Conservation (phyloP, 2,329 filamentous ascomycete species). For the Colletotrichum simmondsii region DNA sequence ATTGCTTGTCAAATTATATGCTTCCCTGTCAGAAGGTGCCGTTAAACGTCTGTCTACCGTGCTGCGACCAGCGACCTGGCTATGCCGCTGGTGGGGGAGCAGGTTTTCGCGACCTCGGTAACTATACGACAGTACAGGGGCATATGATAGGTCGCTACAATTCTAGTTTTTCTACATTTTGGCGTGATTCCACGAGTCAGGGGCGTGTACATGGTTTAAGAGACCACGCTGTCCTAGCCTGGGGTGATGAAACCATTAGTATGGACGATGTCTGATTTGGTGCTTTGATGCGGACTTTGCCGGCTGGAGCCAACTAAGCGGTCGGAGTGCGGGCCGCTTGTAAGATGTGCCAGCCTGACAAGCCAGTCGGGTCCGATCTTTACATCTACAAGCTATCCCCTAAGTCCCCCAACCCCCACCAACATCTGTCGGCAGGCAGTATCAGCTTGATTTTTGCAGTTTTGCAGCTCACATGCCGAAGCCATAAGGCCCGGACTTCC, state of each 20-base stretch:
- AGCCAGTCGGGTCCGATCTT: neutral
- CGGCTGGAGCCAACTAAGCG: neutral
- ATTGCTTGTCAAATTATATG: neutral
- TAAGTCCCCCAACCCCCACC: neutral
- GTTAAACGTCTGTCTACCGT: neutral
- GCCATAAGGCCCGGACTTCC: neutral
- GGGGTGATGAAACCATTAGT: neutral
- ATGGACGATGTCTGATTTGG: constrained; percentile 3
- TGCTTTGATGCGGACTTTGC: constrained; percentile 2
- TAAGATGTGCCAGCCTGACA: neutral
- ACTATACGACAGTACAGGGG: neutral
- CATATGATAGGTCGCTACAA: constrained; percentile 15
- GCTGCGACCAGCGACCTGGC: neutral
- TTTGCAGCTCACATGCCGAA: neutral
- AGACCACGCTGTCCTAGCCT: neutral
- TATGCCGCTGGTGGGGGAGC: neutral
- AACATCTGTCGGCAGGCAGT: neutral
- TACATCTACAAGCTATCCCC: neutral
- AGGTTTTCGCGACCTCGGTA: neutral
- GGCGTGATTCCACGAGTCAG: constrained; percentile 18
- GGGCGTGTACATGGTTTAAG: neutral
- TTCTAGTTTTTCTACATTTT: neutral
- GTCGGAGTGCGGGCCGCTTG: constrained; percentile 6
- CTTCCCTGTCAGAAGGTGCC: neutral
- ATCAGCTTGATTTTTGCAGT: neutral